These are phyloP conservation scores for Didymellaceae sp. DNA, from an alignment of 2,329 filamentous ascomycete genomes.

Conservation along the genomic window DNA sequence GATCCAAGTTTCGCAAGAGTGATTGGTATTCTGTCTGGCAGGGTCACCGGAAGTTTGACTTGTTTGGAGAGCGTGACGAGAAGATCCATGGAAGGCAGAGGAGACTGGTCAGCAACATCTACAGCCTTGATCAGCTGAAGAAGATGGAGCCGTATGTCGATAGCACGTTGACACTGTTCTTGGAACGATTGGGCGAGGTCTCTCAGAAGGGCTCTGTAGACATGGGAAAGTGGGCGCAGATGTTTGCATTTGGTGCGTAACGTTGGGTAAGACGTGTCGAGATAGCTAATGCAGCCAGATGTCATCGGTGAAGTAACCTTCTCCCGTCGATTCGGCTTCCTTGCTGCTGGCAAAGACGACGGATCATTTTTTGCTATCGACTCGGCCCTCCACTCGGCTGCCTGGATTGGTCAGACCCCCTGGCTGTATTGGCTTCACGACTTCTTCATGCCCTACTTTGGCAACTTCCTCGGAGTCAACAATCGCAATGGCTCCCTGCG, in stretches of 20 bases:
- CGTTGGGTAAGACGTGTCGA: too few species aligned
- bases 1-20: constrained; percentile 29
- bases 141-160: constrained; percentile 49
- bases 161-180: constrained; percentile 16
- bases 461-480: constrained; percentile 46
- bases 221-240: constrained; percentile 49
- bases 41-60: constrained; percentile 16
- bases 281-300: constrained; percentile 27
- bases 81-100: constrained; percentile 22
- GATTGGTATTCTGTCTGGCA: constrained; percentile 28
- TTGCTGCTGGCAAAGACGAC: constrained; percentile 45
- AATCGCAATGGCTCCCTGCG: constrained; percentile 44
- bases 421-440: constrained; percentile 47
- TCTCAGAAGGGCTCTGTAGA: constrained; percentile 27
- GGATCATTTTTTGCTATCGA: constrained; percentile 47
- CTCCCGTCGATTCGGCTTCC: constrained; percentile 48
- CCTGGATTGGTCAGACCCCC: constrained; percentile 51
- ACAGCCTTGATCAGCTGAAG: constrained; percentile 45
- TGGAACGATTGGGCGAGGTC: constrained; percentile 7
- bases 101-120: constrained; percentile 35
- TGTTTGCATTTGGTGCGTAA: constrained; percentile 49
- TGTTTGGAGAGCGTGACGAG: constrained; percentile 22
- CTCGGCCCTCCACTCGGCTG: constrained; percentile 37
- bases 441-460: constrained; percentile 44
- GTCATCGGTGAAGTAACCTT: constrained; percentile 53